Percentiles rank a stretch among this genome's conserved stretches.
These are phyloP conservation scores for Penicillium olsonii DNA, from an alignment of 2,329 filamentous ascomycete genomes.

Conservation along the genomic window DNA sequence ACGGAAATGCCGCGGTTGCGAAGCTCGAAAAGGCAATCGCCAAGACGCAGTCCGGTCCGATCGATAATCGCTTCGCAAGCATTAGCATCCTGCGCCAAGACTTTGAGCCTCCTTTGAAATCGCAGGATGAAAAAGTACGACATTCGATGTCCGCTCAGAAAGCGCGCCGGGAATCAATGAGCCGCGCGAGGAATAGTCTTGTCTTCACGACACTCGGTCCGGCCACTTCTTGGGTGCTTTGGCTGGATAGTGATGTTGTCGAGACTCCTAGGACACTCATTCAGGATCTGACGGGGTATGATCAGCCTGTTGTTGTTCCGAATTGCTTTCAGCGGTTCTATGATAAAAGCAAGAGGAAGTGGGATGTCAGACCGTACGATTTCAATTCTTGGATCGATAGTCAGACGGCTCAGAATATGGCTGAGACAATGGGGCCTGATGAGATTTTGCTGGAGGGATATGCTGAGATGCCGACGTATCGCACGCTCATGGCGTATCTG, in stretches of 20 bases:
- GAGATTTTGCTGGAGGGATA: slow-evolving; percentile 95
- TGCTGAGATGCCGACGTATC: slow-evolving; percentile 86
- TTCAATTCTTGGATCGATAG: slow-evolving; percentile 98
- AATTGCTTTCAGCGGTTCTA: slow-evolving; percentile 93
- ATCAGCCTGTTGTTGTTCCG: slow-evolving; percentile 89
- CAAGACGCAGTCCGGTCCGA: slow-evolving; percentile 79
- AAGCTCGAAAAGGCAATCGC: slow-evolving; percentile 82
- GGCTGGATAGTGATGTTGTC: slow-evolving; percentile 90
- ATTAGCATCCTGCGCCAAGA: slow-evolving; percentile 95
- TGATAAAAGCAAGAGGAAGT: slow-evolving; percentile 69
- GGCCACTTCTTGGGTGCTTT: slow-evolving; percentile 91
- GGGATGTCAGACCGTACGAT: slow-evolving; percentile 83
- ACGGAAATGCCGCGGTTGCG: slow-evolving; percentile 83
- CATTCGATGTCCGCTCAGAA: slow-evolving; percentile 94
- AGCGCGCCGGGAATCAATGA: slow-evolving; percentile 81
- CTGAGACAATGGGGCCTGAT: slow-evolving; percentile 78
- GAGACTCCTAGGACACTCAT: slow-evolving; percentile 84
- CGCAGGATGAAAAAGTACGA: slow-evolving; percentile 83
- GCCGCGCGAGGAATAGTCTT: slow-evolving; percentile 87
- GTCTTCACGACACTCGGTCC: slow-evolving; percentile 94
- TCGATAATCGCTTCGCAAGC: slow-evolving; percentile 82
- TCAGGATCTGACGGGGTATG: slow-evolving; percentile 83
- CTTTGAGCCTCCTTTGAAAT: slow-evolving; percentile 77
- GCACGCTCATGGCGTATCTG: slow-evolving; percentile 88
- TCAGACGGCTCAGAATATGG: slow-evolving; percentile 73